Evolutionary conservation across 371 early-diverging fungal genomes (phyloP).

Genomic region (Mucor piriformis): DNA sequence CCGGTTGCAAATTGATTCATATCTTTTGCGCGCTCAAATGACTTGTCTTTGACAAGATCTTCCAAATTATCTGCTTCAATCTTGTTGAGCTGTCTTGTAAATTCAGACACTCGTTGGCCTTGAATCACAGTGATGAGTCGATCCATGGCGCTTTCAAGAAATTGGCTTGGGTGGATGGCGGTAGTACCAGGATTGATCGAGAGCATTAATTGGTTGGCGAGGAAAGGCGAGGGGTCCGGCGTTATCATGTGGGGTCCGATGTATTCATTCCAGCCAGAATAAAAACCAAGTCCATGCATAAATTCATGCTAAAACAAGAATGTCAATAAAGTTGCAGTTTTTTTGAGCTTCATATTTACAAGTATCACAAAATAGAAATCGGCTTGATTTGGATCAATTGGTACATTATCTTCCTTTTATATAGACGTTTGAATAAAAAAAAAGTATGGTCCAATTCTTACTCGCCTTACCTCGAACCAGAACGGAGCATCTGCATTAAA

Average conservation of each 20-base stretch:
- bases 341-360: no score
- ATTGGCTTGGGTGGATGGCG: constrained; percentile 11
- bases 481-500: constrained; percentile 61
- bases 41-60: constrained; percentile 9
- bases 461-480: constrained; percentile 47
- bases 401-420: constrained; percentile 34
- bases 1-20: constrained; percentile 17
- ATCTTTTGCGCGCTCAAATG: constrained; percentile 14
- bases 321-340: no score
- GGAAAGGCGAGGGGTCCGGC: constrained; percentile 39
- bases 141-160: constrained; percentile 28
- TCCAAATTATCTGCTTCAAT: constrained; percentile 7
- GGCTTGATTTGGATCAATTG: constrained; percentile 46
- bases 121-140: constrained; percentile 4
- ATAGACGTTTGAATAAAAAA: constrained; percentile 14
- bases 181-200: constrained; percentile 7
- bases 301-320: constrained; percentile 66
- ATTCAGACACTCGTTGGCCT: not conserved
- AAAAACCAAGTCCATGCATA: constrained; percentile 67
- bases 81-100: constrained; percentile 8
- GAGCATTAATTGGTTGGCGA: constrained; percentile 21
- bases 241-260: constrained; percentile 13
- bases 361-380: constrained; percentile 62
- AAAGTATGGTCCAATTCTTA: no score
- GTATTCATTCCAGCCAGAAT: constrained; percentile 49